Conservation (phyloP, 1,139 yeast species). For the Yamadazyma kanchanaburiensis region DNA sequence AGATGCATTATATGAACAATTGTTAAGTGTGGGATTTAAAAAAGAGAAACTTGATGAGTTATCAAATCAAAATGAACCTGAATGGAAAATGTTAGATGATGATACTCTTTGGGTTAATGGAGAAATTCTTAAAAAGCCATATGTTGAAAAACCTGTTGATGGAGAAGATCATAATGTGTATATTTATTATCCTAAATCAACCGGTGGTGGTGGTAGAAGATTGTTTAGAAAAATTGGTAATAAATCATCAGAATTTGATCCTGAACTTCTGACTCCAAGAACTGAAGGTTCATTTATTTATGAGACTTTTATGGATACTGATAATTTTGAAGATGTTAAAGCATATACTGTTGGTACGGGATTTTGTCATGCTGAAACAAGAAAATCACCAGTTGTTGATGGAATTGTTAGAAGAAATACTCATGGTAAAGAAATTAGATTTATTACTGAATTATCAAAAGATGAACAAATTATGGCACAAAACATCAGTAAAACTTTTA, state of each 20-base stretch:
- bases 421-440: conserved; percentile 94
- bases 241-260: conserved; percentile 95
- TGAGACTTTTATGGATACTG: conserved; percentile 96
- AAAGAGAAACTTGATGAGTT: conserved; percentile 50
- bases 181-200: conserved; percentile 81
- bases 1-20: conserved; percentile 47
- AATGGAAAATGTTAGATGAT: conserved; percentile 85
- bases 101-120: conserved; percentile 86
- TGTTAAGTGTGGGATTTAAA: conserved; percentile 34
- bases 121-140: conserved; percentile 72
- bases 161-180: conserved; percentile 98
- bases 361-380: conserved; percentile 95
- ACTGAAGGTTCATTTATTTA: conserved; percentile 90
- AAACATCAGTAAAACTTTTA: conserved; percentile 69
- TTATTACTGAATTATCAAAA: conserved; percentile 72
- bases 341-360: conserved; percentile 94
- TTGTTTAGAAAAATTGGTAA: conserved; percentile 95
- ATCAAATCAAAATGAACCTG: conserved; percentile 69
- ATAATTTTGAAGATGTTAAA: conserved; percentile 96
- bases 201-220: conserved; percentile 97
- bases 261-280: conserved; percentile 68
- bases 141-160: conserved; percentile 97
- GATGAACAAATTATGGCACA: conserved; percentile 80
- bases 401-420: conserved; percentile 97
- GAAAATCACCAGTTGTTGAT: conserved; percentile 98